Evolutionary conservation across 352 stramenopile genomes (phyloP), one percentile per base, ranked within the genome.

Genomic region (Phytophthora syringae): DNA sequence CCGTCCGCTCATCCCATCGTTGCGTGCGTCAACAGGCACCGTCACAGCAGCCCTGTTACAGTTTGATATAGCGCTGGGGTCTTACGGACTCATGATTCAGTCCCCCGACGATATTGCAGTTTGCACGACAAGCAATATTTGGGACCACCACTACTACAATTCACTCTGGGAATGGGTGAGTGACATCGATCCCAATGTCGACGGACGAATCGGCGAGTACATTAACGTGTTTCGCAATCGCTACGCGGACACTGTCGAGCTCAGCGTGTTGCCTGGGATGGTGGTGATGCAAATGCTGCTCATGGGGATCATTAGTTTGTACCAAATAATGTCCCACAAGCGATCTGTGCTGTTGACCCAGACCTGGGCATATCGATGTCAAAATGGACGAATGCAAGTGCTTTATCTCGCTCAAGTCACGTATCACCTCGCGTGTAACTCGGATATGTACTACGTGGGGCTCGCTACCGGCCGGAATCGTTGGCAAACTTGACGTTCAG

Each of bases 341-440:
- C 42, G 44, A 11, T 77, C 68, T 0, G 68, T 73, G 30, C 43
- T 77, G 30, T 27, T 77, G 0, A 77, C 64, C 0, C 68, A 77
- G 42, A 77, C 67, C 30, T 77, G 68, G 68, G 64, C 68, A 0
- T 77, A 77, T 52, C 59, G 54, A 1, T 77, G 69, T 25, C 69
- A 77, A 32, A 77, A 66, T 15, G 69, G 69, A 1, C 64, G 63
- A 6, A 70, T 70, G 59, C 64, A 77, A 34, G 45, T 74, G 16
- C 45, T 71, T 24, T 77, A 77, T 24, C 51, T 74, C 18, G 51
- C 39, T 0, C 69, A 77, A 54, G 64, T 77, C 42, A 64, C 58
- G 15, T 77, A 77, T 43, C 69, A 77, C 43, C 34, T 74, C 43
- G 55, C 64, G 11, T 63, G 58, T 28, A 67, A 70, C 6, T 77